Evolutionary conservation across 1,284 basidiomycete species (phyloP), one percentile per base, ranked within the genome.

Genomic region (Schizophyllum commune): DNA sequence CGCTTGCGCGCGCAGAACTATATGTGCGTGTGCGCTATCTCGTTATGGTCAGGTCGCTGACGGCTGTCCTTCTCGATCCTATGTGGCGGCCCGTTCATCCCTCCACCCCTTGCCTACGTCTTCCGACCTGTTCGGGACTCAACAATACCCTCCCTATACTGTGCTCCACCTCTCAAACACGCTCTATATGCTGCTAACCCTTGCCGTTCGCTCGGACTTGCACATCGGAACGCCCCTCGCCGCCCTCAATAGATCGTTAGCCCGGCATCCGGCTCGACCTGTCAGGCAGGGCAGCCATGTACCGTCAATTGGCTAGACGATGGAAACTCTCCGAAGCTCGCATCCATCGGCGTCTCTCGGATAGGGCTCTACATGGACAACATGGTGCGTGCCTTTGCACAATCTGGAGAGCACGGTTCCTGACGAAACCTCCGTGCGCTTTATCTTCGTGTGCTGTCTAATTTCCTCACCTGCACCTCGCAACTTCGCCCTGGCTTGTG

Each of bases 251-350:
- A 89, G 86, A 77, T 88, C 54, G 75, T 79, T 39, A 63, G 75
- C 57, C 87, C 87, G 17, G 60, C 68, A 5, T 59, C 68, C 55
- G 66, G 72, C 47, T 75, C 78, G 4, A 71, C 71, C 4, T 88
- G 84, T 67, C 71, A 71, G 54, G 86, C 72, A 32, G 84, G 82
- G 11, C 69, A 82, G 64, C 61, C 77, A 13, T 87, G 83, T 70
- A 72, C 69, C 0, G 77, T 89, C 1, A 62, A 75, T 58, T 89
- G 86, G 86, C 60, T 83, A 0, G 87, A 89, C 58, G 75, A 89
- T 61, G 87, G 88, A 15, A 56, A 64, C n/a, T 58, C 62, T 1
- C 87, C 87, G 1, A 69, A 81, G 17, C 68, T 88, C 11, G 59
- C 71, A 8, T 63, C 68, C 34, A 79, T 89, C 55, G 84, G 85